Evolutionary conservation across 805 yeast species (phyloP).

Genomic region (Isabelozyma heimii): DNA sequence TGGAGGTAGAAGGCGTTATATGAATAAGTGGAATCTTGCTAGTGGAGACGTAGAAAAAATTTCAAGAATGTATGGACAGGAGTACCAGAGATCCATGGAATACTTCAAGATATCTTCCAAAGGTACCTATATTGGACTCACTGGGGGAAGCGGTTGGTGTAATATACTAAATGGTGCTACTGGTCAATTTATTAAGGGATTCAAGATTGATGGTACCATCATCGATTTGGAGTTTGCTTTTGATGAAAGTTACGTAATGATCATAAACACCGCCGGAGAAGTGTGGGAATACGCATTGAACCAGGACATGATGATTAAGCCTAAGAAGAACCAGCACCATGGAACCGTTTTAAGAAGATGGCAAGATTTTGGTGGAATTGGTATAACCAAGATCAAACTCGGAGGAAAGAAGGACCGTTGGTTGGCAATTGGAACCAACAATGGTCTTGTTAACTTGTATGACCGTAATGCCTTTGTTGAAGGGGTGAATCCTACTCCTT

Average conservation of each 20-base stretch:
- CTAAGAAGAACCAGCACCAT: conserved; percentile 3
- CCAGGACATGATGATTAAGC: conserved; percentile 12
- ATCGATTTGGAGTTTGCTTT: conserved; percentile 73
- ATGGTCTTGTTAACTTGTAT: conserved; percentile 87
- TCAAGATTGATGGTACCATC: conserved; percentile 83
- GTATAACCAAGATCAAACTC: conserved; percentile 71
- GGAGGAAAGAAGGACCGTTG: conserved; percentile 73
- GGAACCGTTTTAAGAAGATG: conserved; percentile 62
- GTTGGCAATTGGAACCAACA: conserved; percentile 84
- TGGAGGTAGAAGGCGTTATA: conserved; percentile 87
- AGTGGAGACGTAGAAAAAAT: conserved; percentile 78
- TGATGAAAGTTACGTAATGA: conserved; percentile 44
- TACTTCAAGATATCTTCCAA: conserved; percentile 72
- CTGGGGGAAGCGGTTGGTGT: conserved; percentile 90
- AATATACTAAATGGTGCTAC: conserved; percentile 72
- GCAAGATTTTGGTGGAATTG: conserved; percentile 84
- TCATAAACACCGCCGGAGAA: conserved; percentile 77
- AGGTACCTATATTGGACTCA: conserved; percentile 70
- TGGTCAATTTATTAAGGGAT: conserved; percentile 86
- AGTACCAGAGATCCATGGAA: conserved; percentile 85
- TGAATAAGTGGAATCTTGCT: conserved; percentile 86
- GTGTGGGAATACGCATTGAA: conserved; percentile 73
- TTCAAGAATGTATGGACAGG: conserved; percentile 89
- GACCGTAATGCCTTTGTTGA: conserved; percentile 45
- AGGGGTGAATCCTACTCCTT: conserved; percentile 42